These are phyloP conservation scores for Stentor roeselii DNA, from an alignment of 73 alveolate genomes.

Conservation along the genomic window DNA sequence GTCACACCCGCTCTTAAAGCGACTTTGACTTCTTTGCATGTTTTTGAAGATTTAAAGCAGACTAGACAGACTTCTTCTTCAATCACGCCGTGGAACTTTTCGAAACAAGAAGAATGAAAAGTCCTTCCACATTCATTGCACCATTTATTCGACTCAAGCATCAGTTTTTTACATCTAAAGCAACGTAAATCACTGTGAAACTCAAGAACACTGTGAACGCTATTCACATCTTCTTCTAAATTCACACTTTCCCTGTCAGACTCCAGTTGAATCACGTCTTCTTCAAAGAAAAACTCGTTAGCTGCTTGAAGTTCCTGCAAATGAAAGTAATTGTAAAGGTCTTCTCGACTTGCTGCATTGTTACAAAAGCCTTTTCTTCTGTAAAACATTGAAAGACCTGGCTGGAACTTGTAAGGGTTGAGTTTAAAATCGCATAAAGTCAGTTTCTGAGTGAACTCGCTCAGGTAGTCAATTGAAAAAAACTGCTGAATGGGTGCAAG, in stretches of 20 bases:
- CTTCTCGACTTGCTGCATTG: not conserved
- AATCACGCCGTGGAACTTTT: not conserved
- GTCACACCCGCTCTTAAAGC: not conserved
- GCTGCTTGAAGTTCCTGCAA: not conserved
- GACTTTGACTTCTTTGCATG: not conserved
- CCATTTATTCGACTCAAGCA: not conserved
- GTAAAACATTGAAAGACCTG: not conserved
- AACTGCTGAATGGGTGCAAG: slow-evolving; percentile 20
- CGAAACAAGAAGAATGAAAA: not conserved
- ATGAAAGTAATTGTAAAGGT: not conserved
- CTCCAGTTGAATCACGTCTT: not conserved
- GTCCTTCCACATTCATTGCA: not conserved
- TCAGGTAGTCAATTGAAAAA: not conserved
- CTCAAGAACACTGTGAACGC: not conserved
- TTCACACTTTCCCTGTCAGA: not conserved
- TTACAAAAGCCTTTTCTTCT: slow-evolving; percentile 1
- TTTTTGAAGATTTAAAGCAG: not conserved
- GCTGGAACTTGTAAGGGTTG: not conserved
- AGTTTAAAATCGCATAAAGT: not conserved
- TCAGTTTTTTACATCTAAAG: not conserved
- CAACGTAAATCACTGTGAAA: not conserved
- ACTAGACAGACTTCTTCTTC: not conserved
- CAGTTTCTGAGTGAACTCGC: not conserved
- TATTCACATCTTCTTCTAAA: not conserved
- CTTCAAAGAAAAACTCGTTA: not conserved